Conservation (phyloP, 2,329 filamentous ascomycete genomes). For the Talaromyces sp. region DNA sequence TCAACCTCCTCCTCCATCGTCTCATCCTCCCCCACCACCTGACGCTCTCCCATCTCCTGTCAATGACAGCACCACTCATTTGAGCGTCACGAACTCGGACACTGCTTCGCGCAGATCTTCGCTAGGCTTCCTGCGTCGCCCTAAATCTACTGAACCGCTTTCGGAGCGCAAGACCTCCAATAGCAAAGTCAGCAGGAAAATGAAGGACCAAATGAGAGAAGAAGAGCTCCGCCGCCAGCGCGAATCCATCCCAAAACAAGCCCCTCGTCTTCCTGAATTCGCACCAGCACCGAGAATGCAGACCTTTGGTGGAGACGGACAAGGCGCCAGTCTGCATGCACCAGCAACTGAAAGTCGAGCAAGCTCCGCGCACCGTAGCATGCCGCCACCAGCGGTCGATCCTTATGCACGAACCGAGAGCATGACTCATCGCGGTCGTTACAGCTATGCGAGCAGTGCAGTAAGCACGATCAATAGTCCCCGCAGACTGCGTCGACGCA, state of each 20-base stretch:
- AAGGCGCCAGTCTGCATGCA: slow-evolving; percentile 47
- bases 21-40: not conserved
- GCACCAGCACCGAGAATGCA: slow-evolving; percentile 47
- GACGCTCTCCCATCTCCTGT: not conserved
- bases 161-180: slow-evolving; percentile 47
- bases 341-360: slow-evolving; percentile 42
- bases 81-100: slow-evolving; percentile 18
- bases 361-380: slow-evolving; percentile 49
- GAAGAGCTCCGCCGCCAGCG: slow-evolving; percentile 53
- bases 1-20: slow-evolving; percentile 23
- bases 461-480: slow-evolving; percentile 91
- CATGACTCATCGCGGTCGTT: slow-evolving; percentile 93
- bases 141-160: slow-evolving; percentile 60
- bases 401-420: slow-evolving; percentile 82
- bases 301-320: slow-evolving; percentile 57
- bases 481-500: slow-evolving; percentile 83
- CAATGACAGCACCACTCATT: slow-evolving; percentile 7
- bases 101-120: slow-evolving; percentile 42
- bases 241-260: slow-evolving; percentile 54
- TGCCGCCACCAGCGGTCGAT: slow-evolving; percentile 44
- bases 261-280: slow-evolving; percentile 51
- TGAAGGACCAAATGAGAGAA: slow-evolving; percentile 38
- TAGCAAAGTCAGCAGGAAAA: slow-evolving; percentile 31
- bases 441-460: slow-evolving; percentile 91
- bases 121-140: slow-evolving; percentile 59